phyloP scores from a whole-genome alignment of 2,329 filamentous ascomycete species.

The Eutypa lata region DNA sequence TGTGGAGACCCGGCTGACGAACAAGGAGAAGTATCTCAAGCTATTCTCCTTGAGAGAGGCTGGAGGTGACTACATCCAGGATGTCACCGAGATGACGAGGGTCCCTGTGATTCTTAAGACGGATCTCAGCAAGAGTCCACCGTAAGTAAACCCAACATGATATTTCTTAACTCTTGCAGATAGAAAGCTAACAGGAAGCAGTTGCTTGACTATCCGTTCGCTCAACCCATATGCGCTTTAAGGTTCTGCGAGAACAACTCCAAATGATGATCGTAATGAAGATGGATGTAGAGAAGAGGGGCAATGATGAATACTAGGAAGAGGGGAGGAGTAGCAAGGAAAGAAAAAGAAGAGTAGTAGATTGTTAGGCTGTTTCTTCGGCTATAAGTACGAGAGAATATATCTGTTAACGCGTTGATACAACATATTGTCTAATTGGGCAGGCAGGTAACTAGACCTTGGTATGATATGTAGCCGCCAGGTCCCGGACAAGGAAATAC shows the following conservation, averaged over 20 bases:
- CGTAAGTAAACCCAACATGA: constrained; percentile 65
- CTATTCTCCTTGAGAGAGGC: constrained; percentile 88
- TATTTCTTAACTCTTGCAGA: neutral
- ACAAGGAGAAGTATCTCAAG: constrained; percentile 95
- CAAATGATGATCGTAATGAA: too few species aligned
- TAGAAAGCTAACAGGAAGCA: constrained; percentile 38
- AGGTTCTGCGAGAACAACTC: constrained; percentile 2
- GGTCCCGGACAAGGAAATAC: neutral
- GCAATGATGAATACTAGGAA: neutral
- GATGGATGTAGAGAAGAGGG: neutral
- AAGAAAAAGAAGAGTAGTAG: neutral
- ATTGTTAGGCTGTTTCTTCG: neutral
- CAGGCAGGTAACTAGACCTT: neutral
- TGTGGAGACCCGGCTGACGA: constrained; percentile 75
- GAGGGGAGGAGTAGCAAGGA: neutral
- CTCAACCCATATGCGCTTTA: constrained; percentile 60
- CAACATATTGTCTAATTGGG: neutral
- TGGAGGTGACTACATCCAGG: constrained; percentile 94
- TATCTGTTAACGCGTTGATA: neutral
- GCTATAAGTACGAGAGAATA: neutral
- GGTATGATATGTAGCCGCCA: neutral
- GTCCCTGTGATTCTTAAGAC: constrained; percentile 98
- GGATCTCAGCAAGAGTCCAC: constrained; percentile 96
- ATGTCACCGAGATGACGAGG: constrained; percentile 95
- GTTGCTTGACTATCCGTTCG: constrained; percentile 65